Base-by-base conservation (phyloP, 176 grass and related monocot genomes). In the Chrysopogon serrulatus region DNA sequence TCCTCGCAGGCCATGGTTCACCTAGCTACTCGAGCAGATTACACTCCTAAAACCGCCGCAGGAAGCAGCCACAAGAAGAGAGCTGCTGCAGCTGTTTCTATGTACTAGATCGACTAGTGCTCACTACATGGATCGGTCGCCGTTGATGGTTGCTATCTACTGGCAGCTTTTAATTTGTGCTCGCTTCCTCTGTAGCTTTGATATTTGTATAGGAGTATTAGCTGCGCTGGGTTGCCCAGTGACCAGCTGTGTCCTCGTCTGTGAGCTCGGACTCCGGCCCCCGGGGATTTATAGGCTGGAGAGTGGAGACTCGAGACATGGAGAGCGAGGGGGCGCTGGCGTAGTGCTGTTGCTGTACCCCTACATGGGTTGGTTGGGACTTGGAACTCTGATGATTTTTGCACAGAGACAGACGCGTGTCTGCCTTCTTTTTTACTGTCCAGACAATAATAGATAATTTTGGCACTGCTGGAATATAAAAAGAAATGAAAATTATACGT, bases 1-100 rank as follows among this genome's bases (percentile, higher is more conserved):
- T 89, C 83, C 23, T 64, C 73, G 33, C 41, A 64, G 67, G 76
- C 87, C 92, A 92, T 89, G 43, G 12, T 45, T 14, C 17, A 33
- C 32, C 57, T 78, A 39, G 37, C 37, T 39, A 39, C 4, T 39
- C 37, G 37, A 39, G n/a, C n/a, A n/a, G n/a, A n/a, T n/a, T n/a
- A n/a, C n/a, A n/a, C n/a, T n/a, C n/a, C n/a, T n/a, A 35, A 15
- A 35, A 17, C 72, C 5, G 31, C 72, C 35, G 72, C 44, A 60
- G 9, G n/a, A 5, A 40, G 23, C 73, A 67, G 32, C 8, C 71
- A 42, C 2, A 17, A 62, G 56, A 78, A 23, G 8, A 21, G 35
- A 34, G 37, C 37, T 39, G 37, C 2, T 39, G 2, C 27, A 32
- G 76, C 27, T 79, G 77, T 8, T 65, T 5, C 26, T 14, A 45